These are phyloP conservation scores for Oryza officinalis DNA, from an alignment of 176 grass and related monocot genomes.

Conservation along the genomic window DNA sequence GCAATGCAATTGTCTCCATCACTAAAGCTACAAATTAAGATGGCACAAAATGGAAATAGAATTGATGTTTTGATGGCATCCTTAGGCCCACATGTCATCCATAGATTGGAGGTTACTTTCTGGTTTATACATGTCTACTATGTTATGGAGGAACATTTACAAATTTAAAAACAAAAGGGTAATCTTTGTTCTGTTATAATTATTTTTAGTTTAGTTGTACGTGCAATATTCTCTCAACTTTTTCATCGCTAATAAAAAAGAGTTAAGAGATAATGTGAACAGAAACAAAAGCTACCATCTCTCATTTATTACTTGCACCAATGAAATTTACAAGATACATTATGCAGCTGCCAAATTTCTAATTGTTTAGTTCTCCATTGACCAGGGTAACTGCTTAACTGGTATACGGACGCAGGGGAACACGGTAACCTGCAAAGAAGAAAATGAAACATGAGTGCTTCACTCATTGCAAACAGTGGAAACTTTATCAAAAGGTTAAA, in stretches of 20 bases:
- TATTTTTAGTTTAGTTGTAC: too few relatives aligned
- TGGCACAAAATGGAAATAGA: too few relatives aligned
- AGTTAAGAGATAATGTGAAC: background rate
- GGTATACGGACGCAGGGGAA: background rate
- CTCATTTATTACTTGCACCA: background rate
- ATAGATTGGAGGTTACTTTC: too few relatives aligned
- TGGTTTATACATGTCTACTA: too few relatives aligned
- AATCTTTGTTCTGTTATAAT: too few relatives aligned
- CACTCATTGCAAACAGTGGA: background rate
- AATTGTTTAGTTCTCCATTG: background rate
- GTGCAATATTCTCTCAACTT: too few relatives aligned
- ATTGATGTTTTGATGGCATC: too few relatives aligned
- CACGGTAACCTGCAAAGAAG: background rate
- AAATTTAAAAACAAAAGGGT: too few relatives aligned
- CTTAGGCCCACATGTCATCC: too few relatives aligned
- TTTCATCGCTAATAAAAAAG: background rate
- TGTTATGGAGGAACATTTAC: too few relatives aligned
- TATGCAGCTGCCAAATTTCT: background rate
- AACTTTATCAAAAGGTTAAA: background rate
- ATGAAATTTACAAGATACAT: background rate
- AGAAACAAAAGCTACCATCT: background rate
- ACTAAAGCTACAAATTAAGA: too few relatives aligned
- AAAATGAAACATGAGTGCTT: background rate
- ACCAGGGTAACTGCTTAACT: background rate
- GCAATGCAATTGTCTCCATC: too few relatives aligned